phyloP scores from a whole-genome alignment of 306 rosid genomes.

The Dryas octopetala region DNA sequence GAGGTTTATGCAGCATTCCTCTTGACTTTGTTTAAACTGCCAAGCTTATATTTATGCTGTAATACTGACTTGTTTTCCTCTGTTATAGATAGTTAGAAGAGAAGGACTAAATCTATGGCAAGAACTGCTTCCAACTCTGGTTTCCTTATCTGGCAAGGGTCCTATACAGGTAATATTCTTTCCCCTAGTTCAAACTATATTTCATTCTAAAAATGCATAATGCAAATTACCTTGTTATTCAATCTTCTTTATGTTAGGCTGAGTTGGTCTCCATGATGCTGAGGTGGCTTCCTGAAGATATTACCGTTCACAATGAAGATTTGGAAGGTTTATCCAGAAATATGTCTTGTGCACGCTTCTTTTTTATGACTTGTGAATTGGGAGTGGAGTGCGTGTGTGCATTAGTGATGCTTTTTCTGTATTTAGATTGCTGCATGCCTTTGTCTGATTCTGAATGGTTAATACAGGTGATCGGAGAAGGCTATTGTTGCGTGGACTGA shows the following conservation, averaged over 20 bases:
- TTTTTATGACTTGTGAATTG: conserved; percentile 6
- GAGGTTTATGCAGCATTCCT: conserved; percentile 54
- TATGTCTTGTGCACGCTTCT: conserved; percentile 11
- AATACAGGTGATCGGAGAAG: conserved; percentile 81
- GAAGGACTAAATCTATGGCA: conserved; percentile 82
- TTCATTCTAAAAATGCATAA: conserved; percentile 17
- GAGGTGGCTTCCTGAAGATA: conserved; percentile 99
- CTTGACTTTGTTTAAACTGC: conserved; percentile 21
- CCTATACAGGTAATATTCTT: conserved; percentile 70
- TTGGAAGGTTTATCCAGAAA: conserved; percentile 68
- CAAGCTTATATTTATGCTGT: conserved; percentile 16
- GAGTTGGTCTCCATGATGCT: conserved; percentile 96
- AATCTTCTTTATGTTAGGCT: conserved; percentile 53
- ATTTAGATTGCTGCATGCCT: conserved; percentile 23
- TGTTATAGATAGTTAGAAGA: conserved; percentile 79
- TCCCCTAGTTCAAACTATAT: conserved; percentile 18
- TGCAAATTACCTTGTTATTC: conserved; percentile 6
- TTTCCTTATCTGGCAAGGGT: conserved; percentile 80
- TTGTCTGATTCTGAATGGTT: conserved; percentile 31
- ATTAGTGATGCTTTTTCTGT: conserved; percentile 16
- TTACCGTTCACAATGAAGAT: conserved; percentile 96
- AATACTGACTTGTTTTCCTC: conserved; percentile 17
- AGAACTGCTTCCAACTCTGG: conserved; percentile 66
- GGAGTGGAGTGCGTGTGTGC: not conserved
- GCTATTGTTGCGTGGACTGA: conserved; percentile 83